Base-by-base conservation (phyloP, 2,329 filamentous ascomycete genomes). In the Fusarium setosum region DNA sequence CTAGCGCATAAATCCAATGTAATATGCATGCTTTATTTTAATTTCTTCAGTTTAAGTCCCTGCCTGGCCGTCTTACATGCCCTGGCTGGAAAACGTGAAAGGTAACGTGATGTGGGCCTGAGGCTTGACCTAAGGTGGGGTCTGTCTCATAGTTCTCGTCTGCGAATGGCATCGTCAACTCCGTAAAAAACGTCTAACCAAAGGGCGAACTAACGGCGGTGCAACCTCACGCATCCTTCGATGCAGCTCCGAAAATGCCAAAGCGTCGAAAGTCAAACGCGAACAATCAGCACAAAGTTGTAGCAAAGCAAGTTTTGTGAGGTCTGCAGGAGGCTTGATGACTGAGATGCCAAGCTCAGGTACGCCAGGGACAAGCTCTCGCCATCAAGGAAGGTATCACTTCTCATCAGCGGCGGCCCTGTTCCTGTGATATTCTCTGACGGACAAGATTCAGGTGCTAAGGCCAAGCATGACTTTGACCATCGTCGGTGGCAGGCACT, bases 41-140 rank as follows among this genome's bases (percentile, higher is more conserved):
- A 40, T 29, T 38, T 48, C 44, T 8, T 20, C 32, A 18, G 32
- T 48, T 15, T n/a, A 24, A 18, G 18, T 20, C 29, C 15, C 31
- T 20, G 29, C n/a, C 10, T 34, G 29, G 29, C 18, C 44, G 21
- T 17, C n/a, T 17, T 48, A 51, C 47, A 42, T 44, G 48, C 60
- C 48, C 61, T 53, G 62, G 53, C 48, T 59, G 63, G 29, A 54
- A 65, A 41, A 31, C 55, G 65, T 61, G 64, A 41, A 44, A 67
- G 42, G 63, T 67, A 67, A 67, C 63, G 63, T 67, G 63, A 67
- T 67, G 59, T 64, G 59, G 51, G 40, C 37, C 53, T 44, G 32
- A 13, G n/a, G n/a, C n/a, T n/a, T n/a, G n/a, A n/a, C n/a, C n/a
- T n/a, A n/a, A 9, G 37, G 63, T 64, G 63, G 63, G 32, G 55